A percentile compares a stretch with the other conserved stretches of the same genome.
Evolutionary conservation across 768 basidiomycete genomes (phyloP).

Genomic region (Mycena crocata): DNA sequence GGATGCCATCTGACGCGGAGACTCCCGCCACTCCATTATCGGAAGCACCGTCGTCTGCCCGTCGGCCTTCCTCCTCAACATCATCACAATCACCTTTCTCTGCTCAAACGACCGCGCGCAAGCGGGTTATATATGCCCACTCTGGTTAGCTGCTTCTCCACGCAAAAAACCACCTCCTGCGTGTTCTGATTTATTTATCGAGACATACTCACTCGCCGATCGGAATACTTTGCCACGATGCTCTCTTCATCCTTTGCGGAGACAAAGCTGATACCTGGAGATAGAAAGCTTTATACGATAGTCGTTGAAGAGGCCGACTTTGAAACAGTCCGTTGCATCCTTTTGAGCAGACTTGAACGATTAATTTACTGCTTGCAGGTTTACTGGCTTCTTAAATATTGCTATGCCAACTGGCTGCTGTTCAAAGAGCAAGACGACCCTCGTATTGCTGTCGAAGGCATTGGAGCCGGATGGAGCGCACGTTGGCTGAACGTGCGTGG

Average conservation of each 20-base stretch:
- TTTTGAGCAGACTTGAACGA: neutral
- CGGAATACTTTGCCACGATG: constrained; percentile 85
- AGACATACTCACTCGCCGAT: constrained; percentile 75
- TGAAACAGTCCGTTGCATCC: constrained; percentile 55
- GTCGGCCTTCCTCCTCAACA: constrained; percentile 54
- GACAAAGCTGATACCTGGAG: constrained; percentile 54
- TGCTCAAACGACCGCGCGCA: constrained; percentile 67
- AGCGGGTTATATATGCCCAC: constrained; percentile 82
- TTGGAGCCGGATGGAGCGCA: constrained; percentile 75
- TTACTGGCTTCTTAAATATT: constrained; percentile 83
- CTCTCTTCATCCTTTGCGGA: constrained; percentile 79
- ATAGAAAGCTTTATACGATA: constrained; percentile 70
- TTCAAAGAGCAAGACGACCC: constrained; percentile 81
- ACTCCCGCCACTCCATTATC: constrained; percentile 42
- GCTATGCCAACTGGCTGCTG: constrained; percentile 80
- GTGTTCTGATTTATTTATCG: neutral
- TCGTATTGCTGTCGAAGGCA: constrained; percentile 71
- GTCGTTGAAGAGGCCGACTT: constrained; percentile 86
- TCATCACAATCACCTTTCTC: constrained; percentile 57
- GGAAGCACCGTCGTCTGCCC: constrained; percentile 44
- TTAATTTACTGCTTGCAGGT: constrained; percentile 51
- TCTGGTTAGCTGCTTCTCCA: constrained; percentile 49
- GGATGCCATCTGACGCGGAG: constrained; percentile 44
- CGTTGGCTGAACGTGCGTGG: constrained; percentile 62
- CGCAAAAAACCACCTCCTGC: neutral